Evolutionary conservation across 768 basidiomycete genomes (phyloP).

Genomic region (Sporobolomyces roseus): DNA sequence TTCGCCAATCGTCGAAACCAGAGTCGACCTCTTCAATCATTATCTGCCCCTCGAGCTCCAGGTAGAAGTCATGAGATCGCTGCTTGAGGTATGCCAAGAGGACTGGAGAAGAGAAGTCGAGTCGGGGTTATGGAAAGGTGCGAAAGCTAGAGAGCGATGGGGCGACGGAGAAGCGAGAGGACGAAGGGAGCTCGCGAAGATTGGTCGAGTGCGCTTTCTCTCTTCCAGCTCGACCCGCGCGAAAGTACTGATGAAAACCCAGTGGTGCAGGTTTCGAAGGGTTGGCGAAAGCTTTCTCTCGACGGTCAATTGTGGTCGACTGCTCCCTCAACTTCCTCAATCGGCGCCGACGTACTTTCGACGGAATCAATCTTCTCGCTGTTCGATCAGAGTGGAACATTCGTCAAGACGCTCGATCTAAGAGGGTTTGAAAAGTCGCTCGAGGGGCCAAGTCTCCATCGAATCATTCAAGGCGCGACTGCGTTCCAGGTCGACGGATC

Average conservation of each 20-base stretch:
- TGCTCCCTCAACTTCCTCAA: conserved; percentile 59
- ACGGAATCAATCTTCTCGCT: conserved; percentile 57
- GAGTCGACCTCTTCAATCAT: conserved; percentile 24
- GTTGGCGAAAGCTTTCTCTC: conserved; percentile 69
- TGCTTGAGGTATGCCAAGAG: conserved; percentile 35
- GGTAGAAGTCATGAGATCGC: conserved; percentile 30
- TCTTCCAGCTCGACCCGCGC: too few species aligned
- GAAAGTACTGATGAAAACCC: too few species aligned
- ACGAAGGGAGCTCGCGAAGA: conserved; percentile 68
- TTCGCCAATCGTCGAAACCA: background rate
- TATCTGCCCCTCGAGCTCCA: conserved; percentile 43
- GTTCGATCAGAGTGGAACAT: conserved; percentile 60
- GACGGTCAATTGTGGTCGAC: conserved; percentile 83
- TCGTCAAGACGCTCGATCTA: conserved; percentile 62
- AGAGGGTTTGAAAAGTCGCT: conserved; percentile 51
- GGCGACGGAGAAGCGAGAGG: conserved; percentile 66
- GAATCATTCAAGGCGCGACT: conserved; percentile 17
- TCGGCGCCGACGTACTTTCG: conserved; percentile 57
- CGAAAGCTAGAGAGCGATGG: conserved; percentile 57
- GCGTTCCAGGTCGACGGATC: background rate
- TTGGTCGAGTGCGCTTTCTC: conserved; percentile 60
- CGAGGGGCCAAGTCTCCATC: background rate
- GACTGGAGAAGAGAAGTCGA: conserved; percentile 19
- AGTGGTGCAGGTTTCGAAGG: conserved; percentile 60
- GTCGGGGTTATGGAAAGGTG: conserved; percentile 16